phyloP scores from a whole-genome alignment of 2,329 filamentous ascomycete species.

The Emmonsiellopsis sp. region DNA sequence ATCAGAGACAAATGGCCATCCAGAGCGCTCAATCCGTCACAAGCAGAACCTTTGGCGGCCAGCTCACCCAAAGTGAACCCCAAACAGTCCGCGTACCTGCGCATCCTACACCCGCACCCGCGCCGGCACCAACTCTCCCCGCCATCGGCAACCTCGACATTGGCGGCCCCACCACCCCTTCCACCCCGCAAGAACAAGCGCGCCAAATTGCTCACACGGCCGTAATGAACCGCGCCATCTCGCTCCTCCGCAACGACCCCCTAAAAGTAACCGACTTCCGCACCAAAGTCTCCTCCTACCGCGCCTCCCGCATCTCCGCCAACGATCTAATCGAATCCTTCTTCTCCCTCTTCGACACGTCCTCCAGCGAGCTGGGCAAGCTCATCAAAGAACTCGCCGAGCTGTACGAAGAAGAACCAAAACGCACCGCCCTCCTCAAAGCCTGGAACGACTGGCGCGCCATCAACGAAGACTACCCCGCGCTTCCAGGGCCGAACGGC shows the following conservation, averaged over 20 bases:
- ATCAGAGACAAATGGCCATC: constrained; percentile 84
- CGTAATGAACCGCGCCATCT: constrained; percentile 75
- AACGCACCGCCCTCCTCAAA: constrained; percentile 63
- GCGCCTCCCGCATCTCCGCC: constrained; percentile 58
- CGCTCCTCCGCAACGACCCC: constrained; percentile 67
- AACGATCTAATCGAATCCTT: constrained; percentile 75
- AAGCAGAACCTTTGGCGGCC: constrained; percentile 73
- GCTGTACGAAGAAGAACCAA: constrained; percentile 73
- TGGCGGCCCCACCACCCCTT: constrained; percentile 31
- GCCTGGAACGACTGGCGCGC: constrained; percentile 95
- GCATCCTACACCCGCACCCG: constrained; percentile 18
- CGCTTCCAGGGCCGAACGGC: constrained; percentile 65
- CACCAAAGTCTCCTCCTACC: constrained; percentile 67
- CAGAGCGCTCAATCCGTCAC: constrained; percentile 76
- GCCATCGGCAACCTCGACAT: constrained; percentile 46
- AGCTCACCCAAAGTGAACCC: constrained; percentile 52
- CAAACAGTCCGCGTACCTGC: constrained; percentile 39
- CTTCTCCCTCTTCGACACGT: constrained; percentile 76
- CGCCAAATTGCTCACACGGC: constrained; percentile 69
- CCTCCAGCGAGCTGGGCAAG: constrained; percentile 72
- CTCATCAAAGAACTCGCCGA: constrained; percentile 86
- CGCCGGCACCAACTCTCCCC: constrained; percentile 21
- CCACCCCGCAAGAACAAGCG: constrained; percentile 67
- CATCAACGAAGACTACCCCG: constrained; percentile 92
- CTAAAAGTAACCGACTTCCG: constrained; percentile 71